Percentiles rank a stretch among this genome's conserved stretches.
Conservation (phyloP, 208 protist species). For the Vickermania spadyakhi region DNA sequence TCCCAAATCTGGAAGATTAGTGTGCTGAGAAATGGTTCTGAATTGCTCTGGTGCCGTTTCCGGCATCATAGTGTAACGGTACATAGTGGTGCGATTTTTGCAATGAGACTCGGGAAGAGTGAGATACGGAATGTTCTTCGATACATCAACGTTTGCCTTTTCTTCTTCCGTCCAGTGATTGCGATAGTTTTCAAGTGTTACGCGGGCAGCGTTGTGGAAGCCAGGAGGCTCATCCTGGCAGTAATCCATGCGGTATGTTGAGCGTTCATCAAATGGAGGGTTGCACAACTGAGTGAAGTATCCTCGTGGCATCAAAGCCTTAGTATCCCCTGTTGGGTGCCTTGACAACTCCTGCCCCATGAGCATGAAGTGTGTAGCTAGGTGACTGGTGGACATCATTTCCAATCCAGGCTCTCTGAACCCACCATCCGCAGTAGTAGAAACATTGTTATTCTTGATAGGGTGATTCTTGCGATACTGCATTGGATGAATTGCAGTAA, state of each 20-base stretch:
- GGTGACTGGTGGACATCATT: neutral
- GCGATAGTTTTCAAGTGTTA: conserved; percentile 31
- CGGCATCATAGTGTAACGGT: conserved; percentile 51
- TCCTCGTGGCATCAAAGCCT: conserved; percentile 6
- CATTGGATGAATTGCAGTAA: conserved; percentile 29
- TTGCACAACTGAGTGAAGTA: conserved; percentile 10
- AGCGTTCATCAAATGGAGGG: conserved; percentile 46
- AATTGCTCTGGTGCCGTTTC: conserved; percentile 19
- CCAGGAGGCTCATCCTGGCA: conserved; percentile 31
- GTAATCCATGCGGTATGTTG: conserved; percentile 76
- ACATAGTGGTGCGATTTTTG: conserved; percentile 38
- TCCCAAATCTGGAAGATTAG: conserved; percentile 41
- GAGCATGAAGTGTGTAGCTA: neutral
- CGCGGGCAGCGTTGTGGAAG: conserved; percentile 16
- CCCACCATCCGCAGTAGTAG: conserved; percentile 1
- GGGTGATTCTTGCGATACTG: conserved; percentile 34
- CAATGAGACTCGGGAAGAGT: conserved; percentile 39
- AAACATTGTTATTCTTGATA: conserved; percentile 26
- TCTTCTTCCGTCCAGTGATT: conserved; percentile 57
- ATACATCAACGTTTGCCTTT: conserved; percentile 38
- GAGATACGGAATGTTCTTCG: conserved; percentile 64
- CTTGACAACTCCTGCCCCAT: conserved; percentile 1
- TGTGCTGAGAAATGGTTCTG: conserved; percentile 45
- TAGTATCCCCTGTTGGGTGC: neutral
- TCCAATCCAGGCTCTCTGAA: neutral